phyloP scores from a whole-genome alignment of 768 basidiomycete genomes.

The Zangia roseola region DNA sequence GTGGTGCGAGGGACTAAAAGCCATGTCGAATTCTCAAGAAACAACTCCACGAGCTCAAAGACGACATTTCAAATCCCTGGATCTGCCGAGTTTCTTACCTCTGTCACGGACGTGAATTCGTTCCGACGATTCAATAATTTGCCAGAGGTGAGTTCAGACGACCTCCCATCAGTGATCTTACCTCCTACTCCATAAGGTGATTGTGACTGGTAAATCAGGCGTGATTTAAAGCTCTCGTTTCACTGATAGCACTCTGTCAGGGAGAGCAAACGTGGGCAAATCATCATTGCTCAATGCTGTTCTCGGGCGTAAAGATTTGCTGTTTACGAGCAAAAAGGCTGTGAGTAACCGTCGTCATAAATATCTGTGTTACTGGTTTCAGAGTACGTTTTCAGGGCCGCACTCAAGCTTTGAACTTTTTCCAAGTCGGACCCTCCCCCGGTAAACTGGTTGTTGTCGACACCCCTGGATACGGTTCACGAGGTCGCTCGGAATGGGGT shows the following conservation, averaged over 20 bases:
- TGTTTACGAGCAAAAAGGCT: constrained; percentile 68
- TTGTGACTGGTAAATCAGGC: constrained; percentile 27
- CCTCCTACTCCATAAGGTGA: constrained; percentile 13
- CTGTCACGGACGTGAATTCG: constrained; percentile 17
- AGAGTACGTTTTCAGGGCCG: constrained; percentile 48
- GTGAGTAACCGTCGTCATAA: constrained; percentile 41
- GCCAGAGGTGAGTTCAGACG: constrained; percentile 27
- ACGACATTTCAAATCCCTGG: constrained; percentile 21
- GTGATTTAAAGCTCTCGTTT: background rate
- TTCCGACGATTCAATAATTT: constrained; percentile 18
- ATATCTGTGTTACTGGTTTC: background rate
- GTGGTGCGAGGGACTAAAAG: background rate
- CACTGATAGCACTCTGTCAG: constrained; percentile 31
- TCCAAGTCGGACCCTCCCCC: constrained; percentile 53
- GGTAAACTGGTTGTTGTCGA: constrained; percentile 71
- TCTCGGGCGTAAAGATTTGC: constrained; percentile 52
- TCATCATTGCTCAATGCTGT: constrained; percentile 73
- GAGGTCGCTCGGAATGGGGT: constrained; percentile 78
- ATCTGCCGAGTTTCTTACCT: constrained; percentile 29
- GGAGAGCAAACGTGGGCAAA: constrained; percentile 79
- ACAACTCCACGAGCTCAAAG: constrained; percentile 11
- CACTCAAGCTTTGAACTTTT: constrained; percentile 74
- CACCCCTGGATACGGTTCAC: constrained; percentile 75
- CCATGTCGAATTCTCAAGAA: constrained; percentile 1
- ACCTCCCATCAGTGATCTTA: background rate